Percentiles rank a stretch among this genome's conserved stretches.
Conservation (phyloP, 2,329 filamentous ascomycete species). For the Nigrospora sphaerica region DNA sequence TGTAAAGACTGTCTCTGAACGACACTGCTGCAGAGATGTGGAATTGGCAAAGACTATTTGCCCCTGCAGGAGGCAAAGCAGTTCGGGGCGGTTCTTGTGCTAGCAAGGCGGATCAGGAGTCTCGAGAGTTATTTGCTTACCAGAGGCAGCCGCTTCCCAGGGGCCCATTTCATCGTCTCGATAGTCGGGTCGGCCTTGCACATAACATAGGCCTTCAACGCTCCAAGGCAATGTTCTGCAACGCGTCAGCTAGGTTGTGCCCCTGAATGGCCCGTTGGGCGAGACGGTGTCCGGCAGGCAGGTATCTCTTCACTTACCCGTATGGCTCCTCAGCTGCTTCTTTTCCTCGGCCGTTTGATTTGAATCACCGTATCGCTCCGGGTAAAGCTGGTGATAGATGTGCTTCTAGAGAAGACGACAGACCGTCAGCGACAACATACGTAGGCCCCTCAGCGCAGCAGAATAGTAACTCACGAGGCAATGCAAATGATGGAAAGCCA, state of each 20-base stretch:
- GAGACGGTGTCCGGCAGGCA: not conserved
- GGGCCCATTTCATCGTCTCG: slow-evolving; percentile 2
- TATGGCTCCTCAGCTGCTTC: not conserved
- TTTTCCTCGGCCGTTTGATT: not conserved
- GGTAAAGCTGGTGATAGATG: not conserved
- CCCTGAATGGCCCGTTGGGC: too few species aligned
- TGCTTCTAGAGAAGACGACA: not conserved
- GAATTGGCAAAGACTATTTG: too few species aligned
- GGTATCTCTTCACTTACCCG: not conserved
- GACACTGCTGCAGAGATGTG: too few species aligned
- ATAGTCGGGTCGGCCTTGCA: slow-evolving; percentile 2
- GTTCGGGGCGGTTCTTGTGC: too few species aligned
- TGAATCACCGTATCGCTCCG: not conserved
- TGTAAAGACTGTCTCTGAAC: too few species aligned
- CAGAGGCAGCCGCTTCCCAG: not conserved
- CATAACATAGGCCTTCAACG: slow-evolving; percentile 2
- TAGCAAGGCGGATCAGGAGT: too few species aligned
- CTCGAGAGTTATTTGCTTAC: too few species aligned
- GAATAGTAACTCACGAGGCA: not conserved
- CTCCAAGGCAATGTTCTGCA: slow-evolving; percentile 3
- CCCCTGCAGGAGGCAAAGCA: too few species aligned
- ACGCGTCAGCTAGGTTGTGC: too few species aligned
- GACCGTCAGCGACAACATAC: too few species aligned
- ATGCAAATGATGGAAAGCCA: slow-evolving; percentile 3
- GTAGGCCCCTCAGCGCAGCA: not conserved